These are phyloP conservation scores for Aschersonia sp. DNA, from an alignment of 2,329 filamentous ascomycete species.

Conservation along the genomic window DNA sequence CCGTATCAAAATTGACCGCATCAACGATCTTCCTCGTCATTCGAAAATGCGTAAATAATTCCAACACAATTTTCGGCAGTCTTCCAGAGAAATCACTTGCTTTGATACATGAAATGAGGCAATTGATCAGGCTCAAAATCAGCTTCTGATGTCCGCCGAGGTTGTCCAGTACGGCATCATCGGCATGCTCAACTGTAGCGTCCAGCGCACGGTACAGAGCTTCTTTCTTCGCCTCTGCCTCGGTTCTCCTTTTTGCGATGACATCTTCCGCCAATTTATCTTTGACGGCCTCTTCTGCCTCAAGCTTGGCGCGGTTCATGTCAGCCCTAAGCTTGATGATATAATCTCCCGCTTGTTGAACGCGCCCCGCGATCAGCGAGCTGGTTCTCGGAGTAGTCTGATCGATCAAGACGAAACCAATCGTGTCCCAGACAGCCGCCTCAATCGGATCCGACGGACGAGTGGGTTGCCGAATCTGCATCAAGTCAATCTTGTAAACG, in stretches of 20 bases:
- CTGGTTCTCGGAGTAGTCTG: slow-evolving; percentile 21
- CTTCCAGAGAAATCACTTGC: slow-evolving; percentile 36
- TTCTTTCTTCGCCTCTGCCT: slow-evolving; percentile 29
- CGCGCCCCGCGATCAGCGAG: slow-evolving; percentile 27
- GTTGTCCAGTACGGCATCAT: slow-evolving; percentile 40
- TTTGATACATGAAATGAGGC: slow-evolving; percentile 39
- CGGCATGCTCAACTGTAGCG: slow-evolving; percentile 37
- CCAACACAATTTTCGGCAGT: slow-evolving; percentile 39
- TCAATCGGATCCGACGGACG: slow-evolving; percentile 30
- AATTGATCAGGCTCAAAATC: slow-evolving; percentile 37
- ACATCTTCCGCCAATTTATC: slow-evolving; percentile 23
- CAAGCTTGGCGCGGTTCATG: slow-evolving; percentile 31
- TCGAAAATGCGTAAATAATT: slow-evolving; percentile 46
- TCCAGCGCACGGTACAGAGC: slow-evolving; percentile 36
- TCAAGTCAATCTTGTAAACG: neutral
- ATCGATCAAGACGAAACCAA: slow-evolving; percentile 35
- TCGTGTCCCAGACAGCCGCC: slow-evolving; percentile 37
- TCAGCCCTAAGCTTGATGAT: slow-evolving; percentile 32
- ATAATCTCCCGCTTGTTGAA: slow-evolving; percentile 35
- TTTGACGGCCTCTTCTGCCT: slow-evolving; percentile 27
- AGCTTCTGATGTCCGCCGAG: slow-evolving; percentile 43
- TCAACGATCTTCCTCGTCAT: slow-evolving; percentile 48
- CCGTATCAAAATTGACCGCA: slow-evolving; percentile 50
- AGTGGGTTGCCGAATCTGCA: slow-evolving; percentile 22
- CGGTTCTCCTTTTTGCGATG: slow-evolving; percentile 22